These are phyloP conservation scores for Globisporangium orthogonon DNA, from an alignment of 352 stramenopile species.

Conservation along the genomic window DNA sequence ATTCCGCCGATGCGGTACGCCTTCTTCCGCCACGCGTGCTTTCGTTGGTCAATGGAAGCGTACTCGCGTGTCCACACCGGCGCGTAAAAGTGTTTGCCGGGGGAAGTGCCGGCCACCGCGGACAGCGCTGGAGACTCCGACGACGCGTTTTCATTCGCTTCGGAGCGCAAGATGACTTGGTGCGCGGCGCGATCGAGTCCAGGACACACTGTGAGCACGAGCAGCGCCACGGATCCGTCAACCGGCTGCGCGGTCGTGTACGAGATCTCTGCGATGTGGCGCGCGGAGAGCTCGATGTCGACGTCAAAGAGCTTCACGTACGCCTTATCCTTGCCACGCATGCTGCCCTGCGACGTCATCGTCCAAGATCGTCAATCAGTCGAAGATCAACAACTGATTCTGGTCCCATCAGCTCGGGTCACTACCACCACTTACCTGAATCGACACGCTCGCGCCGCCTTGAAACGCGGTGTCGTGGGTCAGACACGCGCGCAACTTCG, in stretches of 20 bases:
- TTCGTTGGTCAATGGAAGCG: not conserved
- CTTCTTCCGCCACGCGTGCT: conserved; percentile 28
- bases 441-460: conserved; percentile 22
- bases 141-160: conserved; percentile 11
- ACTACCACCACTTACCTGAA: conserved; percentile 17
- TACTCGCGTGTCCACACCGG: conserved; percentile 16
- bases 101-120: conserved; percentile 17
- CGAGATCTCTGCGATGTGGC: conserved; percentile 28
- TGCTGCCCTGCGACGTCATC: conserved; percentile 15
- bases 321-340: conserved; percentile 22
- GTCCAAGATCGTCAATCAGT: not conserved
- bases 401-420: not conserved
- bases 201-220: conserved; percentile 33
- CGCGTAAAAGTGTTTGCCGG: conserved; percentile 30
- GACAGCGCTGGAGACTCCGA: conserved; percentile 13
- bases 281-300: conserved; percentile 30
- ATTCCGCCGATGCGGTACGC: conserved; percentile 29
- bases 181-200: conserved; percentile 31
- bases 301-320: conserved; percentile 41
- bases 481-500: conserved; percentile 20
- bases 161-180: conserved; percentile 30
- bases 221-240: conserved; percentile 21
- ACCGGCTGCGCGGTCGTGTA: conserved; percentile 26
- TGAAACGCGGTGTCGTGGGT: conserved; percentile 28
- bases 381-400: not conserved